Conservation (phyloP, 352 stramenopile species). For the Saprolegnia parasitica region DNA sequence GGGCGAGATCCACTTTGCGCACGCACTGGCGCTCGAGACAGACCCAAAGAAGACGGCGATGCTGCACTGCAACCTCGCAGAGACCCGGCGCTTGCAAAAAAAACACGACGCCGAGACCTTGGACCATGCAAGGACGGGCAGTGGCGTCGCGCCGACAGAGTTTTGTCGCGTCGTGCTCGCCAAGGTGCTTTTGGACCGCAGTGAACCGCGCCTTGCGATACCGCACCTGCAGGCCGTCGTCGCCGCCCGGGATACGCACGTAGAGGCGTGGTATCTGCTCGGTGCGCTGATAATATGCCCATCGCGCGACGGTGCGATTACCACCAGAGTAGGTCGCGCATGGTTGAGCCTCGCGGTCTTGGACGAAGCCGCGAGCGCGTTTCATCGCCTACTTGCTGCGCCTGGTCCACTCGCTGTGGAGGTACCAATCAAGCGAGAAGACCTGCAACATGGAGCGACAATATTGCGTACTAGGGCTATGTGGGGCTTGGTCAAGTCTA, state of each 20-base stretch:
- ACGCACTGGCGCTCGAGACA: neutral
- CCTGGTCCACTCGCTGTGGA: neutral
- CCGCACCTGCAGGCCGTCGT: neutral
- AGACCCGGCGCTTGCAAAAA: constrained; percentile 5
- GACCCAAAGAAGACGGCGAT: neutral
- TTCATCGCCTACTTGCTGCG: neutral
- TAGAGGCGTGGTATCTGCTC: constrained; percentile 10
- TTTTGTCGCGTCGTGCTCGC: constrained; percentile 18
- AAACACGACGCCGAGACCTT: neutral
- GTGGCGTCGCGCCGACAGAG: neutral
- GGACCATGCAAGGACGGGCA: neutral
- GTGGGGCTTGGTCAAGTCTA: constrained; percentile 5
- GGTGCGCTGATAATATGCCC: constrained; percentile 1
- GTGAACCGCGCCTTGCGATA: neutral
- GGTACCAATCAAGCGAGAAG: too few relatives aligned
- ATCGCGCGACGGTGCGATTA: neutral
- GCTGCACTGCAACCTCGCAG: constrained; percentile 26
- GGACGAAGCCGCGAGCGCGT: neutral
- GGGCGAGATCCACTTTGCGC: constrained; percentile 18
- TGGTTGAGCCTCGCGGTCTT: neutral
- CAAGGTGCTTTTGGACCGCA: neutral
- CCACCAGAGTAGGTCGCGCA: neutral
- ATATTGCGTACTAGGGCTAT: constrained; percentile 7
- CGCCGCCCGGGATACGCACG: neutral
- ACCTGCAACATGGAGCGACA: neutral